Conservation (phyloP, 345 rosid genomes). For the Lenwebbia sp. region DNA sequence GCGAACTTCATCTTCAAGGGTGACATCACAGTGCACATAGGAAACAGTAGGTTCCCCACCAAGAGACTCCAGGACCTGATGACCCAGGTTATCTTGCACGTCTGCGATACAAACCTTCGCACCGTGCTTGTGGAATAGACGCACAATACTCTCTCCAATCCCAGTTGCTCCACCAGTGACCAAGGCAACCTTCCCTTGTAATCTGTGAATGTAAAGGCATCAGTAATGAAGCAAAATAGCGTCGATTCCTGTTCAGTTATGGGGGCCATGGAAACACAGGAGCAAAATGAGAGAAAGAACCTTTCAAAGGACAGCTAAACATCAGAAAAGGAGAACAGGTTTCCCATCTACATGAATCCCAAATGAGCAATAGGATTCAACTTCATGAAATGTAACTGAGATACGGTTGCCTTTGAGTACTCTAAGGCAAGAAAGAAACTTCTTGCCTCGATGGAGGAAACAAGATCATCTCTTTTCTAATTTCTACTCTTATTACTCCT, state of each 20-base stretch:
- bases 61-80: constrained; percentile 35
- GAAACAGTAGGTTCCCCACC: constrained; percentile 20
- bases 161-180: constrained; percentile 87
- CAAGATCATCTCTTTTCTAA: not conserved
- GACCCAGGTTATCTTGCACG: constrained; percentile 52
- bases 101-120: constrained; percentile 70
- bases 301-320: not conserved
- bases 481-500: not conserved
- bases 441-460: not conserved
- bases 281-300: not conserved
- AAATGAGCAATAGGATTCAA: not conserved
- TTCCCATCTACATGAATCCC: not conserved
- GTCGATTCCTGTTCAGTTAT: not conserved
- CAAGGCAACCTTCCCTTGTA: constrained; percentile 67
- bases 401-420: not conserved
- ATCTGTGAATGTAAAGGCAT: constrained; percentile 18
- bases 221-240: not conserved
- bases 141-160: constrained; percentile 79
- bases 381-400: not conserved
- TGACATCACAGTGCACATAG: constrained; percentile 67
- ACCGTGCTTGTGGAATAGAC: constrained; percentile 68
- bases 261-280: not conserved
- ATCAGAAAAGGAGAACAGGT: not conserved
- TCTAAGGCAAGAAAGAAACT: not conserved
- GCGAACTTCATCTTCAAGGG: constrained; percentile 50